These are phyloP conservation scores for Ganoderma multipileum DNA, from an alignment of 1,284 basidiomycete species.

Conservation along the genomic window DNA sequence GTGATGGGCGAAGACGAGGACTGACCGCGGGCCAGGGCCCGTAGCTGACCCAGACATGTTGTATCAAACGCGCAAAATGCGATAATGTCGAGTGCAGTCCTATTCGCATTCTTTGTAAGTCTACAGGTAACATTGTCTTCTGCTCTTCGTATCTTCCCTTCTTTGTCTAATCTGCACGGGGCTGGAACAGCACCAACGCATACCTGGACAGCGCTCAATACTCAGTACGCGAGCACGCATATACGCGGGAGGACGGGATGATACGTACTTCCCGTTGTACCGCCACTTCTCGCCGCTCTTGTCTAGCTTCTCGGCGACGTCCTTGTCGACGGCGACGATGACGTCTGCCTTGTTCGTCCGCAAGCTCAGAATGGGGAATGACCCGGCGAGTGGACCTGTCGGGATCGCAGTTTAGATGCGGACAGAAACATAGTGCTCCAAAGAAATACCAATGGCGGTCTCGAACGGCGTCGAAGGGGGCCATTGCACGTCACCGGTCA, in stretches of 20 bases:
- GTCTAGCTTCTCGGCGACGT: conserved; percentile 73
- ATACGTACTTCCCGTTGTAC: conserved; percentile 80
- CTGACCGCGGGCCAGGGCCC: neutral
- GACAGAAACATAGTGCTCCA: conserved; percentile 10
- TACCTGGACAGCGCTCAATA: conserved; percentile 42
- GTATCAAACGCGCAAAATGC: neutral
- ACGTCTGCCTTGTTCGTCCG: conserved; percentile 98
- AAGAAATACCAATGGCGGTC: conserved; percentile 71
- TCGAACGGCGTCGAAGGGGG: conserved; percentile 83
- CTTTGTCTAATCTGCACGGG: conserved; percentile 17
- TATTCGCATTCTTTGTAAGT: neutral
- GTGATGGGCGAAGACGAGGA: conserved; percentile 34
- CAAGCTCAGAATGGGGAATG: conserved; percentile 84
- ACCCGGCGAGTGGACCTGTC: conserved; percentile 78
- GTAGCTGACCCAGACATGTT: neutral
- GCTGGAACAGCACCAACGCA: conserved; percentile 53
- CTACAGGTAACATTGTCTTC: neutral
- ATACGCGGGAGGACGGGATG: neutral
- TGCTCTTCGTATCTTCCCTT: neutral
- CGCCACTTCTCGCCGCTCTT: conserved; percentile 78
- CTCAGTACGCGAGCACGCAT: neutral
- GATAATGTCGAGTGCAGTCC: neutral
- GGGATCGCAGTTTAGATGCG: neutral
- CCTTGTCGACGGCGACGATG: conserved; percentile 78
- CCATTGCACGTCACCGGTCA: conserved; percentile 93